A percentile compares a stretch with the other conserved stretches of the same genome.
phyloP scores from a whole-genome alignment of 2,329 filamentous ascomycete genomes.

The Aspergillus hiratsukae region DNA sequence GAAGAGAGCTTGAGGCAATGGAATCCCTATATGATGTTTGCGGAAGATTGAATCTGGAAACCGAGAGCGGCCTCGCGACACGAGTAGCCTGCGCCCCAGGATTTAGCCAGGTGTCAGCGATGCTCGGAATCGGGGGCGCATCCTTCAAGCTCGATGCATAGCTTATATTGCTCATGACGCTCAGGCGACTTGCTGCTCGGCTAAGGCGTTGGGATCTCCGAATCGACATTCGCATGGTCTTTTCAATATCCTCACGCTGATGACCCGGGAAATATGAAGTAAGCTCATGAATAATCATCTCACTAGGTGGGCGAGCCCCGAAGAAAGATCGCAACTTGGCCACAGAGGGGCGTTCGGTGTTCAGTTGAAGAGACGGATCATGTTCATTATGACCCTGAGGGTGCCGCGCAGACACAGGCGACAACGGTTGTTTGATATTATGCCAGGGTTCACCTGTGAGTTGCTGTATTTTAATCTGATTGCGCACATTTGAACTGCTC shows the following conservation, averaged over 20 bases:
- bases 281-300: conserved; percentile 93
- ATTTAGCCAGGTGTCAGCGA: conserved; percentile 85
- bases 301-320: conserved; percentile 86
- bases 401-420: conserved; percentile 54
- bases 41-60: conserved; percentile 54
- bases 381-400: conserved; percentile 23
- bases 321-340: conserved; percentile 63
- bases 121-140: conserved; percentile 90
- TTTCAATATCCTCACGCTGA: conserved; percentile 88
- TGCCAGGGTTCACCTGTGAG: conserved; percentile 84
- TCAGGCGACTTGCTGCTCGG: conserved; percentile 86
- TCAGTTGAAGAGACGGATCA: conserved; percentile 21
- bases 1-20: conserved; percentile 80
- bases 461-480: conserved; percentile 83
- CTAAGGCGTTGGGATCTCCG: conserved; percentile 86
- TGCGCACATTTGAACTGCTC: conserved; percentile 63
- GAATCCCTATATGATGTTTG: conserved; percentile 75
- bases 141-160: conserved; percentile 88
- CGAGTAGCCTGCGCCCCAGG: conserved; percentile 50
- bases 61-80: conserved; percentile 55
- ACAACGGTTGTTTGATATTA: conserved; percentile 79
- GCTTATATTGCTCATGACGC: conserved; percentile 89
- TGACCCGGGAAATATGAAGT: conserved; percentile 98
- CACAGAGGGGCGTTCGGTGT: conserved; percentile 31
- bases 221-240: conserved; percentile 88